These are phyloP conservation scores for Aegilops tauschii DNA, from an alignment of 176 grass and related monocot species.

Conservation along the genomic window DNA sequence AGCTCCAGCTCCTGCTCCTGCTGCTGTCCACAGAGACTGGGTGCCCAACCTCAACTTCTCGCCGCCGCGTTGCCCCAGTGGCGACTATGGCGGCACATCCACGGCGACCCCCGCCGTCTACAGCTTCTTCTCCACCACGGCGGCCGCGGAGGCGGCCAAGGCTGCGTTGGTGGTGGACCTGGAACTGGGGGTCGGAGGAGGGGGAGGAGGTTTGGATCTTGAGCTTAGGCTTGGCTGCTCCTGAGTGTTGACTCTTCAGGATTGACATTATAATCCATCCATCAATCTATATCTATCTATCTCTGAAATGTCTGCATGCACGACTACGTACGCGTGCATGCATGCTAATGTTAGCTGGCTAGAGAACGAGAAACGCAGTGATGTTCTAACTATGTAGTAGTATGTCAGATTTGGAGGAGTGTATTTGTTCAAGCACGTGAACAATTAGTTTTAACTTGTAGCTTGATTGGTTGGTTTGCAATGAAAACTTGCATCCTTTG, in stretches of 20 bases:
- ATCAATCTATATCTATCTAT: no score
- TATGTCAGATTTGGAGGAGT: not conserved
- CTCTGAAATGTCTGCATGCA: not conserved
- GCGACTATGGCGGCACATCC: not conserved
- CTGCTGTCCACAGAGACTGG: not conserved
- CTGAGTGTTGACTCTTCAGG: not conserved
- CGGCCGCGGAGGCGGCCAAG: not conserved
- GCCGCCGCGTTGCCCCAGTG: not conserved
- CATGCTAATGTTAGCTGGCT: not conserved
- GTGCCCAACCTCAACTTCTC: constrained; percentile 35
- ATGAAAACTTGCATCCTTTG: no score
- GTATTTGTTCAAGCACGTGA: not conserved
- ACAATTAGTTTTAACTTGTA: not conserved
- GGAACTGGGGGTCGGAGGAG: constrained; percentile 14
- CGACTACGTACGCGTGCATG: not conserved
- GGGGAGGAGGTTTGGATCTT: constrained; percentile 35
- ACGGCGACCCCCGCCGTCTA: constrained; percentile 1
- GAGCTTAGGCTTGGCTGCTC: constrained; percentile 49
- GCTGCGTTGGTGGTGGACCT: constrained; percentile 19
- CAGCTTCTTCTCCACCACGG: constrained; percentile 30
- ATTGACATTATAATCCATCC: no score
- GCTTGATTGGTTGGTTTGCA: no score
- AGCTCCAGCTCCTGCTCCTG: no score
- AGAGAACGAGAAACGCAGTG: not conserved
- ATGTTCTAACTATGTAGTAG: not conserved